Evolutionary conservation across 1,284 basidiomycete species (phyloP), one percentile per base, ranked within the genome.

Genomic region (Ustilago nuda): DNA sequence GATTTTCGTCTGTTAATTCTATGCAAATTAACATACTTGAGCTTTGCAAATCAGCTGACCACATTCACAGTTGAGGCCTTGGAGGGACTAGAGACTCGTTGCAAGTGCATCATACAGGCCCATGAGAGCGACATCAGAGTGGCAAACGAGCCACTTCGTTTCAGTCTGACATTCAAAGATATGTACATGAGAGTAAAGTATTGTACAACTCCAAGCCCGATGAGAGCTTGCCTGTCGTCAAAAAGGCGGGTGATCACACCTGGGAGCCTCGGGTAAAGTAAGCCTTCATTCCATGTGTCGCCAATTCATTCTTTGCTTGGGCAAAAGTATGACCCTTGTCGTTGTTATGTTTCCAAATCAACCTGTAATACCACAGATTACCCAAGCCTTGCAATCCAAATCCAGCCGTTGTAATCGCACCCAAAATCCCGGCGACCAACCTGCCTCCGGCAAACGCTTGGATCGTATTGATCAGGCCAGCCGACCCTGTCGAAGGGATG

Each of bases 391-490:
- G 94, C 37, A 96, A 67, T 4, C 89, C 88, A 94, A 97, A 99
- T 35, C 94, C 94, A 36, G 92, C 88, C 8, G 92, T 94, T 3
- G 94, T 90, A 54, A 99, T 86, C 13, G 91, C 88, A 52, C 94
- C 92, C 27, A 91, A 90, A 86, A 93, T 87, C 54, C 71, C 84
- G 0, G 80, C 77, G 2, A 82, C 64, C 32, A 73, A 46, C 45
- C 56, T 52, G 11, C 53, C 55, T 15, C 64, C 55, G 17, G 62
- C 65, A 57, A 82, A 85, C 27, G 64, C 91, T 72, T 91, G 88
- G 78, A 97, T 93, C 37, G 92, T 96, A 86, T 94, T 93, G 84
- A 98, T 93, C 53, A 99, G 89, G n/a, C 97, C 96, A 12, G 94
- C 94, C 45, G 93, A 94, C 32, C 96, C 96, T 48, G 95, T 97